A percentile compares a stretch with the other conserved stretches of the same genome.
Evolutionary conservation across 2,329 filamentous ascomycete species (phyloP).

Genomic region (Alternaria ventricosa): DNA sequence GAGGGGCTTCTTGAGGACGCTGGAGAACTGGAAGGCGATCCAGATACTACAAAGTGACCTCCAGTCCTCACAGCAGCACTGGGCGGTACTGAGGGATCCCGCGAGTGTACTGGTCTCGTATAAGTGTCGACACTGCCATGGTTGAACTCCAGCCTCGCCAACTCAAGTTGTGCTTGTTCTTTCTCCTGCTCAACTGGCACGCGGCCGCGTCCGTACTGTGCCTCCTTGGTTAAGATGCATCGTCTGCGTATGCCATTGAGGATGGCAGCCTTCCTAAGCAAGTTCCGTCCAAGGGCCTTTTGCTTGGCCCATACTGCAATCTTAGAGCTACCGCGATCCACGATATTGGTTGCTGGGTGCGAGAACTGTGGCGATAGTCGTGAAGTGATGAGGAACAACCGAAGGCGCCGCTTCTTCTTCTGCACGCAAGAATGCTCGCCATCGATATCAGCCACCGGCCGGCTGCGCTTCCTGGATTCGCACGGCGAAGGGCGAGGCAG

Average conservation of each 20-base stretch:
- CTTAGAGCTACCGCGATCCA: slow-evolving; percentile 64
- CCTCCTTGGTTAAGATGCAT: slow-evolving; percentile 26
- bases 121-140: slow-evolving; percentile 43
- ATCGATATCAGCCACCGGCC: slow-evolving; percentile 65
- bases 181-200: slow-evolving; percentile 38
- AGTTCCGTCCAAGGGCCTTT: slow-evolving; percentile 56
- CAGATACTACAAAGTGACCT: slow-evolving; percentile 21
- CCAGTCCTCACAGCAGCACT: slow-evolving; percentile 18
- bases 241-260: slow-evolving; percentile 66
- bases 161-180: slow-evolving; percentile 39
- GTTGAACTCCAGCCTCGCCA: slow-evolving; percentile 39
- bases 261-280: slow-evolving; percentile 69
- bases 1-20: slow-evolving; percentile 28
- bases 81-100: slow-evolving; percentile 19
- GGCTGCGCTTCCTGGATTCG: slow-evolving; percentile 57
- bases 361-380: slow-evolving; percentile 74
- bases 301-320: slow-evolving; percentile 57
- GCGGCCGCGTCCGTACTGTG: slow-evolving; percentile 21
- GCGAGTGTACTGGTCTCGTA: slow-evolving; percentile 32
- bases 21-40: slow-evolving; percentile 22
- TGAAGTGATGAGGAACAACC: slow-evolving; percentile 69
- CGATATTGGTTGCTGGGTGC: slow-evolving; percentile 71
- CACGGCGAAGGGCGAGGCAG: slow-evolving; percentile 28
- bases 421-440: slow-evolving; percentile 57
- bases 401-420: slow-evolving; percentile 71